Evolutionary conservation across 352 stramenopile genomes (phyloP), one percentile per base, ranked within the genome.

Genomic region (Pythium dissotocum): DNA sequence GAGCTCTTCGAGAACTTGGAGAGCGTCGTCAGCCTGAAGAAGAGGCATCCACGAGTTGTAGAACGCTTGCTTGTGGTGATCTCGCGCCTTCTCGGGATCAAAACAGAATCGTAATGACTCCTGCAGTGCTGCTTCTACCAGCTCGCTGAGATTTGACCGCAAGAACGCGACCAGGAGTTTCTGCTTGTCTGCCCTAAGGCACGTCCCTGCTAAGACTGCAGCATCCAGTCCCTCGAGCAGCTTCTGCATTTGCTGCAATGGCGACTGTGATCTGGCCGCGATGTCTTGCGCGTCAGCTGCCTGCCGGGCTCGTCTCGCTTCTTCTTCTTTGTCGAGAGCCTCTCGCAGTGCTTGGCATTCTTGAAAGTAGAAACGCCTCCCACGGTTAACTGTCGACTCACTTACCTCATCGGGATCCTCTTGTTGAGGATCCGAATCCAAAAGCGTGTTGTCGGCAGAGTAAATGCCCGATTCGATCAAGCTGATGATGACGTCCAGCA

Each of bases 391-490:
- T 59, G 33, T 24, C 21, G 21, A 13, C 49, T 57, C n/a, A 58
- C 16, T 48, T 6, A 4, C 16, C 51, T 21, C 5, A 24, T 58
- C 51, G 3, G 16, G 12, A 26, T 58, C 51, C 3, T 28, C 3
- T 58, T 53, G n/a, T 28, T 18, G 24, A 7, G 7, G 3, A 24
- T 7, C 16, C 18, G 40, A 49, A 2, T 51, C 40, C 13, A 8
- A 26, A 24, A 8, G 12, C 24, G 58, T 6, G 32, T 28, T 12
- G 3, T 18, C 8, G 12, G 74, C 57, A 21, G 78, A 26, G 42
- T 72, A 88, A 8, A 91, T 58, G 0, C 77, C 83, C 8, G 77
- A 75, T 60, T 90, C 82, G 21, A 94, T 16, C 10, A 92, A 55
- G 26, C 46, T 46, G 26, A 89, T 71, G 13, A 82, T 72, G 18